These are phyloP conservation scores for Stagonosporopsis chrysanthemi DNA, from an alignment of 2,329 filamentous ascomycete genomes.

Conservation along the genomic window DNA sequence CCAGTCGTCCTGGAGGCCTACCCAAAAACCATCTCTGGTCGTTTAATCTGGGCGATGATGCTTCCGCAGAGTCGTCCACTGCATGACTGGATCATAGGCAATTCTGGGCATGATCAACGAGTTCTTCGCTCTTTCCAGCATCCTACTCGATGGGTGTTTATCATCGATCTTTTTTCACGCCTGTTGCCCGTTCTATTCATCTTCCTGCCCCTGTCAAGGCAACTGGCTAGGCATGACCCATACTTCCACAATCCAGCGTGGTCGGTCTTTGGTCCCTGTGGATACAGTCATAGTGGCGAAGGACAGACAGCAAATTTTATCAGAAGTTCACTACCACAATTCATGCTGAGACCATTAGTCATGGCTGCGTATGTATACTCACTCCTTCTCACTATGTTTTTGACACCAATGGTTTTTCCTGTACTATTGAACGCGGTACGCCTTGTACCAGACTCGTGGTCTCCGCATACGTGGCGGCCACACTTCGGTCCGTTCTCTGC, in stretches of 20 bases:
- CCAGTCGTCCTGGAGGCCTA: background rate
- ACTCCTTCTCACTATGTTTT: constrained; percentile 12
- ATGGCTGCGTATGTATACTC: constrained; percentile 19
- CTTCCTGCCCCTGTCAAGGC: constrained; percentile 15
- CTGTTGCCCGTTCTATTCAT: constrained; percentile 11
- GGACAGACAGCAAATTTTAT: background rate
- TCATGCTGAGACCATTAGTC: constrained; percentile 7
- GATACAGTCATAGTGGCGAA: background rate
- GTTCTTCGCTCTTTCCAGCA: background rate
- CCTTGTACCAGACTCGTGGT: constrained; percentile 5
- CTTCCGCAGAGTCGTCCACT: constrained; percentile 15
- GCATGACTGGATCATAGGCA: constrained; percentile 18
- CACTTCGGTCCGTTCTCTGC: constrained; percentile 18
- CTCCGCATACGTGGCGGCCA: constrained; percentile 17
- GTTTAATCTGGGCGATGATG: constrained; percentile 14
- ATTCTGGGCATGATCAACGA: constrained; percentile 8
- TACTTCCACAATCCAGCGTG: constrained; percentile 13
- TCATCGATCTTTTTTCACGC: background rate
- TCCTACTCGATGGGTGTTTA: background rate
- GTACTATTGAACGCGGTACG: constrained; percentile 8
- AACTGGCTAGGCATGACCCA: constrained; percentile 7
- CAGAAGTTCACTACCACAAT: background rate
- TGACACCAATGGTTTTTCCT: constrained; percentile 11
- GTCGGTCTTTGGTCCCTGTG: background rate
- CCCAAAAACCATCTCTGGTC: constrained; percentile 6